phyloP scores from a whole-genome alignment of 108 stramenopile genomes.

The Discostella stelligeroides region DNA sequence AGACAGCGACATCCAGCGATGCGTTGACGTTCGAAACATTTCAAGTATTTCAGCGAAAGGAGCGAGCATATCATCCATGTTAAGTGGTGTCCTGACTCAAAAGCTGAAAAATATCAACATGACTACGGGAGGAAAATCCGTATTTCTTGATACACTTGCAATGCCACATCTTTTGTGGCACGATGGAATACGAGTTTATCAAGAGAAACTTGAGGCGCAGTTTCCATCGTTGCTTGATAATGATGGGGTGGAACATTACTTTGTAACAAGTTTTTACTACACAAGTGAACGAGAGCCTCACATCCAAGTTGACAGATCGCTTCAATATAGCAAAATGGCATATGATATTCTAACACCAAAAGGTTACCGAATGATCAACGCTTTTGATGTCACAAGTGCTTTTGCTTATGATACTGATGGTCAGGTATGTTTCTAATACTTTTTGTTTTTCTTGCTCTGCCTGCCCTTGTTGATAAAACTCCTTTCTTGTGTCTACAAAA shows the following conservation, averaged over 20 bases:
- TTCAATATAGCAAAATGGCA: constrained; percentile 18
- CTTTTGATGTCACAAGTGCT: constrained; percentile 46
- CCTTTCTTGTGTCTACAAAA: not conserved
- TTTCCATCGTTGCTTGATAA: constrained; percentile 4
- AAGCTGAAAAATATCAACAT: constrained; percentile 13
- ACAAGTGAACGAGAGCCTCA: constrained; percentile 37
- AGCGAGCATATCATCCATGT: constrained; percentile 7
- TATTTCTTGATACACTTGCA: constrained; percentile 20
- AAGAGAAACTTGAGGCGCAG: constrained; percentile 1
- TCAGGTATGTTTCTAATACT: constrained; percentile 1
- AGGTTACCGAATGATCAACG: constrained; percentile 52
- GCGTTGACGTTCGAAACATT: constrained; percentile 25
- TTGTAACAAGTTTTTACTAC: constrained; percentile 24
- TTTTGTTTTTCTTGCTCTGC: not conserved
- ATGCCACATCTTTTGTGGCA: constrained; percentile 38
- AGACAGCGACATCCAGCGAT: constrained; percentile 24
- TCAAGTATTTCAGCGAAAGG: constrained; percentile 17
- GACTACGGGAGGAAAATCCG: not conserved
- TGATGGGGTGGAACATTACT: constrained; percentile 17
- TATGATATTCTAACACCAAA: constrained; percentile 25
- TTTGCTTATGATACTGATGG: constrained; percentile 40
- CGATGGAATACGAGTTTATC: not conserved
- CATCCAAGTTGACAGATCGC: constrained; percentile 21
- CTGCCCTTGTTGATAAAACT: not conserved
- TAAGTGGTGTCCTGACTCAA: not conserved